phyloP scores from a whole-genome alignment of 2,329 filamentous ascomycete genomes.

The Paramyrothecium roridum region DNA sequence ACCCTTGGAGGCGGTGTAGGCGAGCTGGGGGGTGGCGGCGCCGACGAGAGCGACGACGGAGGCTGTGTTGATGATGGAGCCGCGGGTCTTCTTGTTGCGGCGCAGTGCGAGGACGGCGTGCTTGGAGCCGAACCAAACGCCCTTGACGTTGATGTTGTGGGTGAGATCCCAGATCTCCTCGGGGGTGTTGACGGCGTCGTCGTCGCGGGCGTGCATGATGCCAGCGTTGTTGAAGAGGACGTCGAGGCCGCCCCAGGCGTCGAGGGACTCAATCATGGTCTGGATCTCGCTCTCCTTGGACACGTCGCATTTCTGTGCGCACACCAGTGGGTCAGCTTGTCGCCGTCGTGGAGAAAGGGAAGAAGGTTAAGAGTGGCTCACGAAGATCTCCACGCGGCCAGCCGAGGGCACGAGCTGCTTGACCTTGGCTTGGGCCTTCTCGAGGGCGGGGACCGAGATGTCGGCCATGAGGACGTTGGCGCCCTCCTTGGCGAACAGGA shows the following conservation, averaged over 20 bases:
- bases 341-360: not conserved
- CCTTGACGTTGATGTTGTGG: conserved; percentile 94
- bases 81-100: conserved; percentile 72
- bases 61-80: conserved; percentile 88
- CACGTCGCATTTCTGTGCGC: conserved; percentile 60
- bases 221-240: conserved; percentile 97
- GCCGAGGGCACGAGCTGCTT: conserved; percentile 66
- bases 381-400: conserved; percentile 57
- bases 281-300: conserved; percentile 80
- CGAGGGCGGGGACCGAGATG: conserved; percentile 74
- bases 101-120: conserved; percentile 82
- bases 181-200: conserved; percentile 76
- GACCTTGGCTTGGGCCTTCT: conserved; percentile 72
- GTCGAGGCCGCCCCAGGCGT: conserved; percentile 84
- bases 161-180: conserved; percentile 94
- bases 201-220: conserved; percentile 87
- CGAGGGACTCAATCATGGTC: conserved; percentile 69
- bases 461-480: conserved; percentile 83
- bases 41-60: conserved; percentile 86
- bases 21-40: conserved; percentile 82
- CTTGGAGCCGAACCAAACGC: conserved; percentile 95
- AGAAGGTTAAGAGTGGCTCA: conserved; percentile 23
- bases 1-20: conserved; percentile 92
- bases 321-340: not conserved
- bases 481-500: conserved; percentile 87